Base-by-base conservation (phyloP, 768 basidiomycete species). In the Psilocybe azurescens region DNA sequence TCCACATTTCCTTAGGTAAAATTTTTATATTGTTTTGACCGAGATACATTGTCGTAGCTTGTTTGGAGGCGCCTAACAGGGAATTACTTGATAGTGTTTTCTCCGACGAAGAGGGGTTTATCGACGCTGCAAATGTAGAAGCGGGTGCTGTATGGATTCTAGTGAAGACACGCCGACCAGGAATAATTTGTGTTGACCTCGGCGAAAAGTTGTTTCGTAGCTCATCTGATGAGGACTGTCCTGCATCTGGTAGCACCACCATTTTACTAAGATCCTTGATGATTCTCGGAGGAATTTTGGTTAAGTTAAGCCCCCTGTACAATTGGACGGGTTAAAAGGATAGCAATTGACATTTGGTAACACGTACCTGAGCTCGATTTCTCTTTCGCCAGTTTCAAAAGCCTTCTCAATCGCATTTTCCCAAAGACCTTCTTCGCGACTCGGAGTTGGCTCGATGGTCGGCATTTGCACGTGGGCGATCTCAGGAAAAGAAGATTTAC, bases 1-100 rank as follows among this genome's bases (percentile, higher is more conserved):
- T 72, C 68, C 90, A 89, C 3, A 93, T 71, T 61, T 87, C 83
- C 1, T 70, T 67, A 3, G 91, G 91, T 3, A 93, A 72, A 9
- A 65, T 71, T 0, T 77, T 72, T 32, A 93, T 88, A 20, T 58
- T 62, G 67, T 92, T 91, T 5, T 74, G 68, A 16, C 78, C 81
- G 0, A 92, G 81, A 62, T 79, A 88, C 4, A 93, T 73, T 30
- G 85, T 80, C 3, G 91, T 76, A 38, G 84, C 76, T 53, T 85
- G 78, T 67, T 78, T 78, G 8, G 82, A 78, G 41, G 80, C 72
- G 1, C 81, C 79, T 36, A 78, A 39, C 20, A 79, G 64, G 2
- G 74, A 69, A 9, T 67, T 69, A 24, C 73, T 71, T 8, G 74
- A 73, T 11, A 74, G 66, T 10, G 74, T 74, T 29, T 72, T 72